Conservation (phyloP, 345 rosid species). For the Carallia pectinifolia region DNA sequence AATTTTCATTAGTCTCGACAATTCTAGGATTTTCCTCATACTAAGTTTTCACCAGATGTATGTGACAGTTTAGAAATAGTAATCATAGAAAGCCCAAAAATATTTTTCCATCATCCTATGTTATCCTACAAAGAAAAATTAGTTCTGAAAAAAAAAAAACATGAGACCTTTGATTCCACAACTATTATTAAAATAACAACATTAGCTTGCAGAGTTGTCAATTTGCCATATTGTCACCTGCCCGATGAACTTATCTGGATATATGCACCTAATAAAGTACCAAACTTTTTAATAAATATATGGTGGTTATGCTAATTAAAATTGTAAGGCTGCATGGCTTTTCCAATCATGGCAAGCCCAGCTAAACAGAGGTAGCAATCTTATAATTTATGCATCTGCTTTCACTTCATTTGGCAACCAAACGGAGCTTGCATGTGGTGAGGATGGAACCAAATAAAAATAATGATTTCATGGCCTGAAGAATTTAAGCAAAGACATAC, state of each 20-base stretch:
- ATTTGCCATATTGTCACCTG: no score
- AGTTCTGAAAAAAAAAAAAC: not conserved
- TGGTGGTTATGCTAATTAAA: not conserved
- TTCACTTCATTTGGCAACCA: not conserved
- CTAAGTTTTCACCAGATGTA: no score
- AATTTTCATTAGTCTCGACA: no score
- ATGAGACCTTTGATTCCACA: conserved; percentile 5
- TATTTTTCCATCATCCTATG: not conserved
- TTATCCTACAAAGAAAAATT: conserved; percentile 13
- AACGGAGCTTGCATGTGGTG: conserved; percentile 1
- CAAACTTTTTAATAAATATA: not conserved
- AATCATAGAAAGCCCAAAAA: not conserved
- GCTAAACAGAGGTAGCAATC: not conserved
- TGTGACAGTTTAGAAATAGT: no score
- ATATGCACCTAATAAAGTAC: conserved; percentile 14
- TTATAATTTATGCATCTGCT: not conserved
- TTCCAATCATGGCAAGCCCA: conserved; percentile 7
- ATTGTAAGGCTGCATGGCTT: not conserved
- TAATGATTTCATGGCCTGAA: no score
- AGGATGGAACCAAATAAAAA: not conserved
- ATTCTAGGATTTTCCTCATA: no score
- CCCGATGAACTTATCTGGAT: conserved; percentile 30
- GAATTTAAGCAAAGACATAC: no score
- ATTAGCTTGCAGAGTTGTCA: conserved; percentile 12
- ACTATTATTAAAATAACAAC: conserved; percentile 4